phyloP scores from a whole-genome alignment of 2,329 filamentous ascomycete species.

The Aureobasidium subglaciale region DNA sequence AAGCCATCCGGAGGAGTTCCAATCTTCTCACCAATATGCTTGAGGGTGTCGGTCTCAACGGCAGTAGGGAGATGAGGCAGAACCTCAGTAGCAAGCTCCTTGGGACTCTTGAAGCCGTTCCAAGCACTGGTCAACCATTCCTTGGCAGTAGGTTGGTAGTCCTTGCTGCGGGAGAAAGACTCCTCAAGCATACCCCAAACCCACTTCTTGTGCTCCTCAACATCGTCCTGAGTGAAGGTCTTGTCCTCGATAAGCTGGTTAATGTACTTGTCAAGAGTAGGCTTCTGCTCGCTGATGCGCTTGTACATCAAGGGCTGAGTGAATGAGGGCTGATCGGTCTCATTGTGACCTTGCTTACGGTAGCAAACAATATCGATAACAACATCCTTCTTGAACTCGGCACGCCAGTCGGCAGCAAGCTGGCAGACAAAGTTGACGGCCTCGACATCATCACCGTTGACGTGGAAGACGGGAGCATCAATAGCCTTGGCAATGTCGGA shows the following conservation, averaged over 20 bases:
- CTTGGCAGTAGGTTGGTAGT: constrained; percentile 92
- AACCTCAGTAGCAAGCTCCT: constrained; percentile 91
- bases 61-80: constrained; percentile 85
- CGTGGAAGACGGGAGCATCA: constrained; percentile 96
- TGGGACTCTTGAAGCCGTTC: constrained; percentile 99
- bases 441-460: constrained; percentile 97
- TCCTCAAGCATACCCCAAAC: constrained; percentile 99
- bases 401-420: constrained; percentile 93
- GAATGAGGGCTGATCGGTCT: constrained; percentile 98
- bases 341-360: constrained; percentile 98
- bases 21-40: constrained; percentile 77
- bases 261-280: constrained; percentile 84
- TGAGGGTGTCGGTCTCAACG: constrained; percentile 63
- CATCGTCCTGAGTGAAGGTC: constrained; percentile 93
- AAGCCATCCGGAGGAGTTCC: constrained; percentile 76
- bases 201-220: constrained; percentile 99
- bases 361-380: constrained; percentile 98
- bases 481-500: constrained; percentile 99
- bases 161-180: constrained; percentile 93
- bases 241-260: constrained; percentile 85
- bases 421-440: constrained; percentile 98
- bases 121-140: constrained; percentile 98
- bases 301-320: constrained; percentile 99
- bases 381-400: constrained; percentile 96
- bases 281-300: constrained; percentile 77